Conservation (phyloP, 257 asterid species). For the Capsicum rhomboideum region DNA sequence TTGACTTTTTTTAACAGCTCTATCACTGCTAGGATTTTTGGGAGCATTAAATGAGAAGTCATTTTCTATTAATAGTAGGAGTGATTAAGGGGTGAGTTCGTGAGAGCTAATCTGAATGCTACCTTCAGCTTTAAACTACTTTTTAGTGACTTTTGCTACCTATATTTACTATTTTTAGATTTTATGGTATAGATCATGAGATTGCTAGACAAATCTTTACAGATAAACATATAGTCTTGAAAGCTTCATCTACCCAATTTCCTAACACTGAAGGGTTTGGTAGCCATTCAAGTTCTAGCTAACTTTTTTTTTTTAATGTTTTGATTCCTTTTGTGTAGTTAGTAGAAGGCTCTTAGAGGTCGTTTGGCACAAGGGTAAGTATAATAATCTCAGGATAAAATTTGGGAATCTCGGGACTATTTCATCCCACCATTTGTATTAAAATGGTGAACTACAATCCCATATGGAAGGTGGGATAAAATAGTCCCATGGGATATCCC, state of each 20-base stretch:
- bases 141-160: background rate
- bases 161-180: background rate
- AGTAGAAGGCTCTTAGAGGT: too few species aligned
- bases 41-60: conserved; percentile 26
- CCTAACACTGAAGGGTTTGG: background rate
- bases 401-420: too few species aligned
- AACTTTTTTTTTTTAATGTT: background rate
- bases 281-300: background rate
- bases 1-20: conserved; percentile 25
- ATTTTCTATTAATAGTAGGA: conserved; percentile 18
- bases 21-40: conserved; percentile 27
- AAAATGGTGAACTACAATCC: too few species aligned
- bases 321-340: background rate
- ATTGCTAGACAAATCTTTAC: background rate
- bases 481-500: too few species aligned
- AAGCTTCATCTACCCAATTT: background rate
- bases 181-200: background rate
- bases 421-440: too few species aligned
- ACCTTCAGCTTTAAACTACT: background rate
- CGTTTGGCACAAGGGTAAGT: too few species aligned
- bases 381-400: too few species aligned
- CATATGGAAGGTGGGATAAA: too few species aligned
- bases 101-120: background rate
- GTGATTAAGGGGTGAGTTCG: background rate
- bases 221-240: background rate